Conservation (phyloP, 495 filamentous ascomycete genomes). For the Stereocaulon alpinum region DNA sequence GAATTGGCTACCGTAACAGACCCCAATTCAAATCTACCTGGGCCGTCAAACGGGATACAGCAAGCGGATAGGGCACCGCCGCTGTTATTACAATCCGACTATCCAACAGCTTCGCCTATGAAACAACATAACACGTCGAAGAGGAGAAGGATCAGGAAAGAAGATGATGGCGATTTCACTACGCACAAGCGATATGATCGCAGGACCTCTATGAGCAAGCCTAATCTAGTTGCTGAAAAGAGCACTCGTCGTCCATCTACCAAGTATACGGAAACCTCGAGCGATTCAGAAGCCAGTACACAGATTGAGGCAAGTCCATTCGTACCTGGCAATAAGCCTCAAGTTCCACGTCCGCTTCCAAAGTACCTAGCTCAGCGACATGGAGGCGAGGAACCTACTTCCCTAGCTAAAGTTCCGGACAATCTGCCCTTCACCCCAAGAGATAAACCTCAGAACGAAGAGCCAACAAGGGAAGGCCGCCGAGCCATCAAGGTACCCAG, state of each 20-base stretch:
- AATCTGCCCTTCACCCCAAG: not conserved
- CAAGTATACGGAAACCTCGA: conserved; percentile 17
- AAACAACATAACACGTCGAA: conserved; percentile 5
- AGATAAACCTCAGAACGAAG: not conserved
- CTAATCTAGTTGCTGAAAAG: not conserved
- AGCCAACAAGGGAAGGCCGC: too few relatives aligned
- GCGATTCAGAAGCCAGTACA: conserved; percentile 16
- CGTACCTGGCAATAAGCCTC: conserved; percentile 37
- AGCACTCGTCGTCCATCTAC: conserved; percentile 2
- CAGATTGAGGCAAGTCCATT: conserved; percentile 8
- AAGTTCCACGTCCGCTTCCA: conserved; percentile 31
- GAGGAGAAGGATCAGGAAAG: conserved; percentile 14
- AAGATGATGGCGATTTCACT: conserved; percentile 20
- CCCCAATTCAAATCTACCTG: not conserved
- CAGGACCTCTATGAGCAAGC: not conserved
- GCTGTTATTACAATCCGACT: conserved; percentile 18
- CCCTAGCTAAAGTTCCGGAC: not conserved
- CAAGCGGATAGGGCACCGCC: not conserved
- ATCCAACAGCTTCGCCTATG: conserved; percentile 8
- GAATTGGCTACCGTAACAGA: conserved; percentile 12
- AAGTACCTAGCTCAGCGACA: conserved; percentile 19
- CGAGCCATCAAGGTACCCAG: not conserved
- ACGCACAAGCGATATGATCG: conserved; percentile 13
- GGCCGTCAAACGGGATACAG: not conserved
- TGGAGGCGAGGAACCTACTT: conserved; percentile 4